These are phyloP conservation scores for Yarrowia keelungensis DNA, from an alignment of 805 yeast species.

Conservation along the genomic window DNA sequence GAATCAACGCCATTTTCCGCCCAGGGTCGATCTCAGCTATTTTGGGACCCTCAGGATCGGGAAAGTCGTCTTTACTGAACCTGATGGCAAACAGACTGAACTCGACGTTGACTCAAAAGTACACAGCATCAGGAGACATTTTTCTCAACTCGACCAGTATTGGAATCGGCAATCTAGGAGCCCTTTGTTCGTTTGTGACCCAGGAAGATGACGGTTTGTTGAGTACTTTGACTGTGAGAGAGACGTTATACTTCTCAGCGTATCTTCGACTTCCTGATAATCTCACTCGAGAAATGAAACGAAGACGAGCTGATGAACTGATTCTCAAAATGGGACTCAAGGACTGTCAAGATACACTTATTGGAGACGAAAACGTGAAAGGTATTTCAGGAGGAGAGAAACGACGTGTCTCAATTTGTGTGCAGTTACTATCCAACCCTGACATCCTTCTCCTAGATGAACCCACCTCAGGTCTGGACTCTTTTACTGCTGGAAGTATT, in stretches of 20 bases:
- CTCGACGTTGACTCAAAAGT: constrained; percentile 49
- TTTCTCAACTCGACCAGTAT: constrained; percentile 52
- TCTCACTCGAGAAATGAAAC: constrained; percentile 55
- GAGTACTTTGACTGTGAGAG: constrained; percentile 76
- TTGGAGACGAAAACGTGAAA: constrained; percentile 65
- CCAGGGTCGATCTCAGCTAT: constrained; percentile 70
- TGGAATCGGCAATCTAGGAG: constrained; percentile 9
- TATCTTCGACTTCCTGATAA: constrained; percentile 62
- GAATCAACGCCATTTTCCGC: constrained; percentile 59
- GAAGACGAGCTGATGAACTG: constrained; percentile 59
- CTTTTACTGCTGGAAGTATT: constrained; percentile 76
- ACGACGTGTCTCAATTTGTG: constrained; percentile 80
- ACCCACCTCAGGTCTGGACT: constrained; percentile 88
- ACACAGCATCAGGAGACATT: constrained; percentile 54
- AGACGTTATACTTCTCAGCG: constrained; percentile 77
- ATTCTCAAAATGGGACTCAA: constrained; percentile 70
- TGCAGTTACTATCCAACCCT: constrained; percentile 76
- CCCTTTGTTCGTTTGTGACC: constrained; percentile 75
- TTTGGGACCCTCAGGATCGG: constrained; percentile 84
- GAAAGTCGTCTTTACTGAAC: constrained; percentile 73
- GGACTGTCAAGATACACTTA: constrained; percentile 78
- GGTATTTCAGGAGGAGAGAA: constrained; percentile 84
- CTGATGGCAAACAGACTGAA: constrained; percentile 65
- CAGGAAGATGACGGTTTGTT: constrained; percentile 80
- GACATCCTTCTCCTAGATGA: constrained; percentile 78